Base-by-base conservation (phyloP, 2,329 filamentous ascomycete genomes). In the Penicillium sp. region DNA sequence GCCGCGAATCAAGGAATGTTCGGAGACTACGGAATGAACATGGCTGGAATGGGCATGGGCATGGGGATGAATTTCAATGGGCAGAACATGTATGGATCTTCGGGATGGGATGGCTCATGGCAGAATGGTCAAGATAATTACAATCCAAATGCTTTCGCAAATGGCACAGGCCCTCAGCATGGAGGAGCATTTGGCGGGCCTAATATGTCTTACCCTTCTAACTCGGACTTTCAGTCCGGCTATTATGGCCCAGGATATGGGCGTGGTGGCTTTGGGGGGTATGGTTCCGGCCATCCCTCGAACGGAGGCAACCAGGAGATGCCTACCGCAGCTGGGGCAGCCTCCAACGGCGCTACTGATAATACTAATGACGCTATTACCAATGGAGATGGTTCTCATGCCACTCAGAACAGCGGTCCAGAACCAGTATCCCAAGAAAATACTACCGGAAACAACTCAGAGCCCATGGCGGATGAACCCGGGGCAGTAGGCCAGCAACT, bases 71-170 rank as follows among this genome's bases (percentile, higher is more conserved):
- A 70, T 65, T 79, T 74, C 66, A 77, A 79, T 71, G 75, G 77
- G 62, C 72, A 79, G 69, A 84, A 85, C 75, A 83, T 86, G 82
- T 87, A 88, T 84, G 85, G 87, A 59, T 63, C 63, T 26, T 55
- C 63, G 84, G 87, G 87, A 81, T 91, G 88, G 87, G 89, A 88
- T 82, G 83, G 83, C 81, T 87, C 87, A 82, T 91, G 88, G 88
- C 89, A 87, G 87, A 85, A 86, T 82, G 85, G 86, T 82, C 87
- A 89, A 88, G 88, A 90, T 90, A 91, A 90, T 88, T 91, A 86
- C 87, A 92, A 88, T 84, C 83, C 86, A 89, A 91, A 86, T 89
- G 86, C 86, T 84, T 83, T 78, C 70, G 71, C 85, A 77, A 75
- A 82, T 83, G 86, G 86, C 82, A 90, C 90, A 84, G 87, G 86